Evolutionary conservation across 1,284 basidiomycete genomes (phyloP).

Genomic region (Pterula multifida): DNA sequence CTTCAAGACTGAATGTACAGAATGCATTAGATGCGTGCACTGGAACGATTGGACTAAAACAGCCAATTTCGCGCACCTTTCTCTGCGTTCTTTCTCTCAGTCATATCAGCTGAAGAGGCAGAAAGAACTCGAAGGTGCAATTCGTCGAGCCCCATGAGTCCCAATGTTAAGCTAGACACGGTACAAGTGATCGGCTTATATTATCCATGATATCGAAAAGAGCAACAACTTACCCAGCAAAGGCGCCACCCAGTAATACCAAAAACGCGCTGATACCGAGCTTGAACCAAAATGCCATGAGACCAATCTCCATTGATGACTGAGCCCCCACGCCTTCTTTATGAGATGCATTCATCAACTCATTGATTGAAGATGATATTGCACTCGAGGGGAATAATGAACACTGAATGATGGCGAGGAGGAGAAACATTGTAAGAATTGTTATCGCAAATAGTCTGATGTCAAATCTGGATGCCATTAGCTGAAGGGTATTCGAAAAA

Average conservation of each 20-base stretch:
- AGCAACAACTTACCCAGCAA: slow-evolving; percentile 58
- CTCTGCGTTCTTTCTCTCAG: slow-evolving; percentile 57
- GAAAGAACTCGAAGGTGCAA: slow-evolving; percentile 83
- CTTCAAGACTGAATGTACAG: slow-evolving; percentile 41
- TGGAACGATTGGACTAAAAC: neutral
- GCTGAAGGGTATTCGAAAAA: too few species aligned
- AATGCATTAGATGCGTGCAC: neutral
- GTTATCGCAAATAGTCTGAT: too few species aligned
- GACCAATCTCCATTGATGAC: too few species aligned
- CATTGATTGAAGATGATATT: too few species aligned
- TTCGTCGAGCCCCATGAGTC: slow-evolving; percentile 91
- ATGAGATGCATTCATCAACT: too few species aligned
- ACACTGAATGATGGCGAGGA: too few species aligned
- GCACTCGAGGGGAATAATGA: too few species aligned
- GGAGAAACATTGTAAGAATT: too few species aligned
- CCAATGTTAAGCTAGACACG: slow-evolving; percentile 61
- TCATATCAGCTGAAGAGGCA: slow-evolving; percentile 62
- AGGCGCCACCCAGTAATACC: slow-evolving; percentile 73
- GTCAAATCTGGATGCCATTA: too few species aligned
- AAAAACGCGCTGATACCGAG: slow-evolving; percentile 51
- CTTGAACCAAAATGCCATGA: slow-evolving; percentile 56
- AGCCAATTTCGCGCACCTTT: slow-evolving; percentile 34
- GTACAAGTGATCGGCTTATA: too few species aligned
- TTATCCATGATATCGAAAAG: neutral
- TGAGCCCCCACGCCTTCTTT: too few species aligned